Conservation (phyloP, 352 stramenopile genomes). For the Globisporangium camurandrum region DNA sequence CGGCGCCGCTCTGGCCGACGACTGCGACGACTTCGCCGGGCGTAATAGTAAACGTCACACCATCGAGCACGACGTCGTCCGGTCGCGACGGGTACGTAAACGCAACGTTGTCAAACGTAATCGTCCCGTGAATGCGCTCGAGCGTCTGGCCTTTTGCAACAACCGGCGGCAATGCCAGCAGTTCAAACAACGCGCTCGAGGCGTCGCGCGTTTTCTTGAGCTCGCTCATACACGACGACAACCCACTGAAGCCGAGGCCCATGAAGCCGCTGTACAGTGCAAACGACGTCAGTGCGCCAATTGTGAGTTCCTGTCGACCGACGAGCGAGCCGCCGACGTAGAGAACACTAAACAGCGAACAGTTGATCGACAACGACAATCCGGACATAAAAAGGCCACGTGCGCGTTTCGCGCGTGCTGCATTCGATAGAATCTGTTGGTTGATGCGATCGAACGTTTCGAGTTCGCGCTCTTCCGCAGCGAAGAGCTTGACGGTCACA, state of each 20-base stretch:
- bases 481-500: constrained; percentile 86
- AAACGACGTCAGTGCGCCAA: constrained; percentile 87
- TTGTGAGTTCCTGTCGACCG: constrained; percentile 78
- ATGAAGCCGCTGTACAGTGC: constrained; percentile 89
- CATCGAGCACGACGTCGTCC: constrained; percentile 60
- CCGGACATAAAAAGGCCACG: constrained; percentile 87
- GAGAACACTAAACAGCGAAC: constrained; percentile 86
- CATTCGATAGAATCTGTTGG: constrained; percentile 53
- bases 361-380: constrained; percentile 84
- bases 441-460: constrained; percentile 65
- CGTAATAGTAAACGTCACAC: constrained; percentile 58
- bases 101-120: constrained; percentile 75
- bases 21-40: constrained; percentile 80
- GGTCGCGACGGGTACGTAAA: constrained; percentile 78
- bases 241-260: constrained; percentile 80
- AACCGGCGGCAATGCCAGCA: constrained; percentile 42
- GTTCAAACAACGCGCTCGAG: constrained; percentile 58
- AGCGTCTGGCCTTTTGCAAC: constrained; percentile 16
- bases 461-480: constrained; percentile 65
- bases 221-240: constrained; percentile 81
- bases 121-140: constrained; percentile 41
- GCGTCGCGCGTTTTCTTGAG: constrained; percentile 69
- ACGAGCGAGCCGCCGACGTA: constrained; percentile 88
- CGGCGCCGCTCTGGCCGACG: constrained; percentile 78
- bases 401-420: constrained; percentile 61